Evolutionary conservation across 495 filamentous ascomycete species (phyloP).

Genomic region (Penicillium silybi): DNA sequence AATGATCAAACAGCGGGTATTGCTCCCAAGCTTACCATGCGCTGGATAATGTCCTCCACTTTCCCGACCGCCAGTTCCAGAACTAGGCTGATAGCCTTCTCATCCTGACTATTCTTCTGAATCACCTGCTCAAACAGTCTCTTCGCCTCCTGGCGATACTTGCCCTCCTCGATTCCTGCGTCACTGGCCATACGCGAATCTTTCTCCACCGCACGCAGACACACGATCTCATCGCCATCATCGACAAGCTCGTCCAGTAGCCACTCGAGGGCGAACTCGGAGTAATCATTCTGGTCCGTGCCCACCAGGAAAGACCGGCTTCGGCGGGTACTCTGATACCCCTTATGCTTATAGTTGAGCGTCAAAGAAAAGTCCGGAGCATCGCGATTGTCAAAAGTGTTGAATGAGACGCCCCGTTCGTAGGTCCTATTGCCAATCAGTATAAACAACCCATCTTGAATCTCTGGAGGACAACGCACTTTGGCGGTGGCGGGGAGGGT

Average conservation of each 20-base stretch:
- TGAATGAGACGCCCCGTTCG: slow-evolving; percentile 73
- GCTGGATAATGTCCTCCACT: slow-evolving; percentile 86
- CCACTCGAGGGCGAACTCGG: slow-evolving; percentile 92
- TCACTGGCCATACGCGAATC: slow-evolving; percentile 71
- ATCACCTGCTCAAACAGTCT: slow-evolving; percentile 74
- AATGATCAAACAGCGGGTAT: background rate
- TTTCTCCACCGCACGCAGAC: slow-evolving; percentile 85
- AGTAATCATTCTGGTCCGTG: slow-evolving; percentile 92
- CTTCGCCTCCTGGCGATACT: slow-evolving; percentile 78
- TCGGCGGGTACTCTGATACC: slow-evolving; percentile 77
- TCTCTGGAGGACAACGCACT: slow-evolving; percentile 16
- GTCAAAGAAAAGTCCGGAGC: slow-evolving; percentile 77
- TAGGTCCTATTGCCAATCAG: slow-evolving; percentile 38
- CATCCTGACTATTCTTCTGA: slow-evolving; percentile 69
- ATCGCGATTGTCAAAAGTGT: slow-evolving; percentile 87
- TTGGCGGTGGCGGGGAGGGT: slow-evolving; percentile 37
- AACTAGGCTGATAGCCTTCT: slow-evolving; percentile 82
- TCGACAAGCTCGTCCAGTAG: slow-evolving; percentile 91
- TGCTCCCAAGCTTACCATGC: slow-evolving; percentile 61
- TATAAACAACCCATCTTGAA: background rate
- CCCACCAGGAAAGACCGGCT: slow-evolving; percentile 93
- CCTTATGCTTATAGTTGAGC: slow-evolving; percentile 81
- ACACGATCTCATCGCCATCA: slow-evolving; percentile 95
- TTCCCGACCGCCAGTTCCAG: slow-evolving; percentile 91
- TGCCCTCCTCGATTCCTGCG: slow-evolving; percentile 60